Percentiles rank a stretch among this genome's conserved stretches.
phyloP scores from a whole-genome alignment of 2,329 filamentous ascomycete genomes.

The Ophiocordyceps camponoti-saundersi region DNA sequence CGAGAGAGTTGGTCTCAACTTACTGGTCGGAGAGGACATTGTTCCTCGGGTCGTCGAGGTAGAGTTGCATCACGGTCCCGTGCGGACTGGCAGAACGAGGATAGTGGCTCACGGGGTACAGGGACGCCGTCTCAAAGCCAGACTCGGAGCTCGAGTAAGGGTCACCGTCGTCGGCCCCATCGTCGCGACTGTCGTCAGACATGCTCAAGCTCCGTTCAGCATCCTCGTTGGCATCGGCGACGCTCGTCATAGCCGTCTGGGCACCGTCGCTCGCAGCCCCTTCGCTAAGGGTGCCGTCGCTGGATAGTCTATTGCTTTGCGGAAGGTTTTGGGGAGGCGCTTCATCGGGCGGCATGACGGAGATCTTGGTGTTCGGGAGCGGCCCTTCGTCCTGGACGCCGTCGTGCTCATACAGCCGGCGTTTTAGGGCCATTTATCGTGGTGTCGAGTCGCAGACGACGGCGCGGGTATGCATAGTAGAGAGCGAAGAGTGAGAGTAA shows the following conservation, averaged over 20 bases:
- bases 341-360: not conserved
- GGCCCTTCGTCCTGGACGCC: not conserved
- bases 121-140: slow-evolving; percentile 21
- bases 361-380: not conserved
- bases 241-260: slow-evolving; percentile 20
- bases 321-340: not conserved
- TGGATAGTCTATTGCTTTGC: slow-evolving; percentile 10
- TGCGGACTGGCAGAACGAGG: slow-evolving; percentile 17
- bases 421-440: not conserved
- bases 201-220: not conserved
- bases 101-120: slow-evolving; percentile 24
- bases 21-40: slow-evolving; percentile 19
- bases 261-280: slow-evolving; percentile 14
- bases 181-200: slow-evolving; percentile 2
- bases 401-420: not conserved
- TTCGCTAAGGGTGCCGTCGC: slow-evolving; percentile 16
- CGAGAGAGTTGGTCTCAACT: slow-evolving; percentile 8
- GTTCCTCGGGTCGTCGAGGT: slow-evolving; percentile 10
- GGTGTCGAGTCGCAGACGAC: not conserved
- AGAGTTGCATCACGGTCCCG: slow-evolving; percentile 16
- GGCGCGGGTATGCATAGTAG: not conserved
- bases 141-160: slow-evolving; percentile 8
- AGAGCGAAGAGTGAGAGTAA: not conserved
- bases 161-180: slow-evolving; percentile 9
- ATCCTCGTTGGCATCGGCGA: slow-evolving; percentile 10